These are phyloP conservation scores for Cladosporium colombiae DNA, from an alignment of 2,329 filamentous ascomycete genomes.

Conservation along the genomic window DNA sequence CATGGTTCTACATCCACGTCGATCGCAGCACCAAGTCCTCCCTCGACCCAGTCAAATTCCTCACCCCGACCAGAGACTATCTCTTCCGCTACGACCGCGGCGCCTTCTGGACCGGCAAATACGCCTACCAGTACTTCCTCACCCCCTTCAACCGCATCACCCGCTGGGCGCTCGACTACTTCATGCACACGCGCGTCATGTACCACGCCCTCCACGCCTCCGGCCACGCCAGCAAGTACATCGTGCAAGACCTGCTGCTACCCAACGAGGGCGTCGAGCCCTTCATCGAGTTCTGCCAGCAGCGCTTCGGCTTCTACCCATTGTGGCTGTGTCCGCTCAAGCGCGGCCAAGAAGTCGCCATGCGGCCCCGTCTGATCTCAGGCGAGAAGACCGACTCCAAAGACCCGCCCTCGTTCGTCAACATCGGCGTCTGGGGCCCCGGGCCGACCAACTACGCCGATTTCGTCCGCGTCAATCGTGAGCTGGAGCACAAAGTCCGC, in stretches of 20 bases:
- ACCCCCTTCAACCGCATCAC: slow-evolving; percentile 62
- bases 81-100: slow-evolving; percentile 72
- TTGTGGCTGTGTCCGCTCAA: slow-evolving; percentile 60
- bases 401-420: slow-evolving; percentile 36
- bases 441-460: slow-evolving; percentile 45
- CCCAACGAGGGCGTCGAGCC: slow-evolving; percentile 54
- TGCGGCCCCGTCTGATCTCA: slow-evolving; percentile 22
- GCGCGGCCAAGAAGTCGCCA: slow-evolving; percentile 27
- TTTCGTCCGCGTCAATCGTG: slow-evolving; percentile 59
- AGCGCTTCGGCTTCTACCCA: slow-evolving; percentile 54
- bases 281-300: slow-evolving; percentile 56
- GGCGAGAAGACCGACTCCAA: slow-evolving; percentile 15
- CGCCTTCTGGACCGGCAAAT: slow-evolving; percentile 64
- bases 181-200: slow-evolving; percentile 62
- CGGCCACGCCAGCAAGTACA: slow-evolving; percentile 56
- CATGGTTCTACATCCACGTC: slow-evolving; percentile 54
- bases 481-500: slow-evolving; percentile 60
- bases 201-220: slow-evolving; percentile 64
- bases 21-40: slow-evolving; percentile 31
- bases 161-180: slow-evolving; percentile 60
- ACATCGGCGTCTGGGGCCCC: slow-evolving; percentile 75
- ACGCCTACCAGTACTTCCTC: slow-evolving; percentile 62
- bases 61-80: slow-evolving; percentile 60
- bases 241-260: slow-evolving; percentile 65
- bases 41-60: slow-evolving; percentile 43